phyloP scores from a whole-genome alignment of 2,329 filamentous ascomycete genomes.

The Epichloe hybrida region DNA sequence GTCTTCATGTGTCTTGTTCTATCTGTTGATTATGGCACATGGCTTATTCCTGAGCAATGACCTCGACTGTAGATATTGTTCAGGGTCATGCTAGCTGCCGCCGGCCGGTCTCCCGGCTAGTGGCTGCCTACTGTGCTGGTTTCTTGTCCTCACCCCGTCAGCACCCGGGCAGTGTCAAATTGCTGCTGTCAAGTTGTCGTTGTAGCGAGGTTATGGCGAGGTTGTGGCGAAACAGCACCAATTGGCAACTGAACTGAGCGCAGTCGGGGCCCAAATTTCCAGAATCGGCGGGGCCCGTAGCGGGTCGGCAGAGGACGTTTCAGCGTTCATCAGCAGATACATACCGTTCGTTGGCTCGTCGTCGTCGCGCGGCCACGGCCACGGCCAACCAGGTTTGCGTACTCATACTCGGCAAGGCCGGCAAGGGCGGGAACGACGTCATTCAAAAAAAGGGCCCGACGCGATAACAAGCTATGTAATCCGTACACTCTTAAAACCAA shows the following conservation, averaged over 20 bases:
- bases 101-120: no score
- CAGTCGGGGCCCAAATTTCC: neutral
- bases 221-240: no score
- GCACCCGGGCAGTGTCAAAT: no score
- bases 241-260: neutral
- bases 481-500: neutral
- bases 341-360: neutral
- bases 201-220: no score
- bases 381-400: neutral
- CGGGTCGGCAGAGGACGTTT: neutral
- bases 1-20: no score
- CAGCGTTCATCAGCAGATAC: neutral
- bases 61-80: no score
- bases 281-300: neutral
- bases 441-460: conserved; percentile 1
- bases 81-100: no score
- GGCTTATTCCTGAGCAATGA: no score
- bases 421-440: conserved; percentile 9
- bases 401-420: neutral
- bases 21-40: no score
- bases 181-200: no score
- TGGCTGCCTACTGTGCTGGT: no score
- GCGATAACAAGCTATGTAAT: neutral
- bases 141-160: no score
- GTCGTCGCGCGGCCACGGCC: neutral